Evolutionary conservation across 768 basidiomycete species (phyloP).

Genomic region (Hydnum rufescens): DNA sequence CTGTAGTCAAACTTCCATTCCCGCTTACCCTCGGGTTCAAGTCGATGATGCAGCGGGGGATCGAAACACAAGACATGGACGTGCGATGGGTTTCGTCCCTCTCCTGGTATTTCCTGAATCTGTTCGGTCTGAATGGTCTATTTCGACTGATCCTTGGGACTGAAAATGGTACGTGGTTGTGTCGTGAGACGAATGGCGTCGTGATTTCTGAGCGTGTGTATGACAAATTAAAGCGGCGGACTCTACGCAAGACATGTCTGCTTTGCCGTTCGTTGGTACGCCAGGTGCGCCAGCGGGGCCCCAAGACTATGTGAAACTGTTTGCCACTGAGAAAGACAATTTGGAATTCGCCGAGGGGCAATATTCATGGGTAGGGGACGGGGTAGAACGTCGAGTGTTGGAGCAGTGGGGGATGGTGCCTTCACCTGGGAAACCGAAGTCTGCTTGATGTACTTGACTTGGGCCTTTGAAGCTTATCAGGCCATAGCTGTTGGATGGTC

Average conservation of each 20-base stretch:
- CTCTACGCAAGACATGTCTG: slow-evolving; percentile 45
- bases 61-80: slow-evolving; percentile 91
- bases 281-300: slow-evolving; percentile 3
- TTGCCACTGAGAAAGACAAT: slow-evolving; percentile 82
- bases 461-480: too few relatives aligned
- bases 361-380: slow-evolving; percentile 67
- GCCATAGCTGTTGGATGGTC: too few relatives aligned
- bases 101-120: slow-evolving; percentile 98
- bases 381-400: slow-evolving; percentile 60
- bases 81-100: slow-evolving; percentile 98
- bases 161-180: slow-evolving; percentile 50
- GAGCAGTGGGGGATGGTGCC: slow-evolving; percentile 51
- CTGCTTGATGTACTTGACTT: too few relatives aligned
- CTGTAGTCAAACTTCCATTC: slow-evolving; percentile 82
- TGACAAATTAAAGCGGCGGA: slow-evolving; percentile 41
- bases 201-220: slow-evolving; percentile 4
- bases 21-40: slow-evolving; percentile 94
- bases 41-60: slow-evolving; percentile 89
- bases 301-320: slow-evolving; percentile 77
- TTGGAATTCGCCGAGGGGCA: slow-evolving; percentile 77
- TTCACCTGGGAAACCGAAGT: background rate
- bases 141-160: slow-evolving; percentile 84
- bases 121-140: slow-evolving; percentile 90
- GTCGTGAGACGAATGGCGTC: too few relatives aligned
- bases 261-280: slow-evolving; percentile 31